A percentile compares a stretch with the other conserved stretches of the same genome.
Conservation (phyloP, 768 basidiomycete species). For the Panaeolus papilionaceus region DNA sequence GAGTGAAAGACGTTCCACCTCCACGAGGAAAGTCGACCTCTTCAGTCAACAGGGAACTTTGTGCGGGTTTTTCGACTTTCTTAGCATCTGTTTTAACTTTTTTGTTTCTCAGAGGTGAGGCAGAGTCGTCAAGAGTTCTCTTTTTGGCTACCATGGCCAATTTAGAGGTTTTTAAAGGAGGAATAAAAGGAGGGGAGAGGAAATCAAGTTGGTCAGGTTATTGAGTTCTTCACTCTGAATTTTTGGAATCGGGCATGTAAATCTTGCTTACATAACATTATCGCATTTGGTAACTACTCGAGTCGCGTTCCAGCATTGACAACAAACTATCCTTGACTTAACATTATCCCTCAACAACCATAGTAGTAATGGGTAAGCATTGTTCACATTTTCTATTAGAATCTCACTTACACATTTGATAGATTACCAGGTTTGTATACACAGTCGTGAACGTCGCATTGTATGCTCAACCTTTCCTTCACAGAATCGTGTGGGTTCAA, state of each 20-base stretch:
- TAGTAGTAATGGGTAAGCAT: slow-evolving; percentile 43
- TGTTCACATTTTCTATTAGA: slow-evolving; percentile 2
- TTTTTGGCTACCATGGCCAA: slow-evolving; percentile 59
- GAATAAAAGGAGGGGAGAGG: slow-evolving; percentile 13
- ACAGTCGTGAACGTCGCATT: not conserved
- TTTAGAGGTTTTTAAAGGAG: not conserved
- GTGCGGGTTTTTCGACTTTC: slow-evolving; percentile 29
- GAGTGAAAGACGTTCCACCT: slow-evolving; percentile 88
- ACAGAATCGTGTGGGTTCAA: slow-evolving; percentile 95
- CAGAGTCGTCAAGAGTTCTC: slow-evolving; percentile 62
- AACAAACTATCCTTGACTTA: slow-evolving; percentile 9
- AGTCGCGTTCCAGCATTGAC: slow-evolving; percentile 10
- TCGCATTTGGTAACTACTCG: slow-evolving; percentile 13
- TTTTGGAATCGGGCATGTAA: slow-evolving; percentile 34
- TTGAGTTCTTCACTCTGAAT: slow-evolving; percentile 22
- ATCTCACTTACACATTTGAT: slow-evolving; percentile 23
- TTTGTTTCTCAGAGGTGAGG: slow-evolving; percentile 58
- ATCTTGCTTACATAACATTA: slow-evolving; percentile 31
- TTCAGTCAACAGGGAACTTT: slow-evolving; percentile 48
- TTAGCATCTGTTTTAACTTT: slow-evolving; percentile 56
- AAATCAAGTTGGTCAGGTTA: slow-evolving; percentile 10
- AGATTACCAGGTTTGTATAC: slow-evolving; percentile 72
- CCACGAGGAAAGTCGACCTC: slow-evolving; percentile 96
- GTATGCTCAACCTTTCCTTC: slow-evolving; percentile 23
- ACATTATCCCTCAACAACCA: not conserved